Percentiles rank a stretch among this genome's conserved stretches.
Conservation (phyloP, 192 early-diverging fungal species). For the Phycomyces blakesleeanus region DNA sequence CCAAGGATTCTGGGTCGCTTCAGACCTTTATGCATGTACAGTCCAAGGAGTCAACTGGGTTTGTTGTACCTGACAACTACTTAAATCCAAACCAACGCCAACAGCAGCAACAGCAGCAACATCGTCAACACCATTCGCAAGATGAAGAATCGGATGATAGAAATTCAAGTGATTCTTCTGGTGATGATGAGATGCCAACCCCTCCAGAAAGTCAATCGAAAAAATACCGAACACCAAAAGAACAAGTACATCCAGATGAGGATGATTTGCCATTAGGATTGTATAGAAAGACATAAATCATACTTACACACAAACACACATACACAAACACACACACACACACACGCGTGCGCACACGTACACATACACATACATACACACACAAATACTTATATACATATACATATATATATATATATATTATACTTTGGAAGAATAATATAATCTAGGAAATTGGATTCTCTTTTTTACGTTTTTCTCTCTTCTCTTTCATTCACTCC, state of each 20-base stretch:
- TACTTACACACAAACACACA: not conserved
- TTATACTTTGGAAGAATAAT: no score
- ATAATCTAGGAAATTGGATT: no score
- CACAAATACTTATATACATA: no score
- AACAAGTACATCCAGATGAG: not conserved
- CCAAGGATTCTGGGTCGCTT: not conserved
- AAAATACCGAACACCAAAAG: not conserved
- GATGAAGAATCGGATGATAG: not conserved
- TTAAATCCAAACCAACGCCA: constrained; percentile 12
- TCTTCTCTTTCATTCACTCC: no score
- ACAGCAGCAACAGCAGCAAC: not conserved
- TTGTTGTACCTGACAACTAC: constrained; percentile 30
- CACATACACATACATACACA: no score
- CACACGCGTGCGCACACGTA: no score
- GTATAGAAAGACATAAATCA: constrained; percentile 11
- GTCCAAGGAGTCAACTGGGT: constrained; percentile 16
- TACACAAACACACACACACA: no score
- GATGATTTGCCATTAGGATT: constrained; percentile 18
- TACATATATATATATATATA: no score
- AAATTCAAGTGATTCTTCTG: constrained; percentile 6
- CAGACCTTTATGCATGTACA: constrained; percentile 8
- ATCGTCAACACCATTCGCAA: not conserved
- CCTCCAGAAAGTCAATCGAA: not conserved
- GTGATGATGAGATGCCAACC: constrained; percentile 5
- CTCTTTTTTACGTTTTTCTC: not conserved